Evolutionary conservation across 2,329 filamentous ascomycete genomes (phyloP).

Genomic region (Drechslerella coelobrocha): DNA sequence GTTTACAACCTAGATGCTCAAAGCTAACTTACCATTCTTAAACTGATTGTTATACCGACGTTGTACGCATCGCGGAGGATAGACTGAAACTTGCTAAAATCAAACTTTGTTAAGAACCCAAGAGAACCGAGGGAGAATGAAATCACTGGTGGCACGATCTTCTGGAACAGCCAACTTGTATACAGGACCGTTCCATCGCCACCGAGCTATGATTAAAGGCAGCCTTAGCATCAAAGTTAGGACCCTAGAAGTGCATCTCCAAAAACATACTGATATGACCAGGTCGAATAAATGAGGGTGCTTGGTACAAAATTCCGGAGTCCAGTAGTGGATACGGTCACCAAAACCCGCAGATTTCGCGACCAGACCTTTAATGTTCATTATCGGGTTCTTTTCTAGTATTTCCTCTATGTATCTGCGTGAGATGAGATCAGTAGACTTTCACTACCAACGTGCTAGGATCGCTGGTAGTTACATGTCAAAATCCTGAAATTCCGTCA

Average conservation of each 20-base stretch:
- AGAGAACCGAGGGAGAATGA: slow-evolving; percentile 90
- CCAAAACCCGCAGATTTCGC: slow-evolving; percentile 66
- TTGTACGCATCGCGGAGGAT: slow-evolving; percentile 74
- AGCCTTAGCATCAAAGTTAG: slow-evolving; percentile 5
- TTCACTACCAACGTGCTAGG: not conserved
- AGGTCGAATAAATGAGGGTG: slow-evolving; percentile 92
- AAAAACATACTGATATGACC: slow-evolving; percentile 71
- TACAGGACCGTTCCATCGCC: slow-evolving; percentile 98
- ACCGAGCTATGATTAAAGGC: slow-evolving; percentile 64
- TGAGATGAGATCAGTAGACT: slow-evolving; percentile 5
- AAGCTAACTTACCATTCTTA: slow-evolving; percentile 66
- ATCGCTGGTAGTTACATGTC: slow-evolving; percentile 66
- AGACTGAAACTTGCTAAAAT: slow-evolving; percentile 75
- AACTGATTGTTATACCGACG: slow-evolving; percentile 84
- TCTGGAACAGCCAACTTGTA: slow-evolving; percentile 95
- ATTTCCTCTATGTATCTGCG: slow-evolving; percentile 74
- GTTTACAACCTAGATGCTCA: not conserved
- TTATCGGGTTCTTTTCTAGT: slow-evolving; percentile 73
- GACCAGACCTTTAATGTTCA: slow-evolving; percentile 74
- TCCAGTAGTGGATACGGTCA: slow-evolving; percentile 79
- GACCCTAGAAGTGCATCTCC: not conserved
- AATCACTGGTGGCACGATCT: slow-evolving; percentile 89
- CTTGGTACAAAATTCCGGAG: slow-evolving; percentile 75
- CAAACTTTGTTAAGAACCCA: slow-evolving; percentile 95
- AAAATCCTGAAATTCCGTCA: slow-evolving; percentile 75